These are phyloP conservation scores for Peronospora belbahrii DNA, from an alignment of 352 stramenopile species.

Conservation along the genomic window DNA sequence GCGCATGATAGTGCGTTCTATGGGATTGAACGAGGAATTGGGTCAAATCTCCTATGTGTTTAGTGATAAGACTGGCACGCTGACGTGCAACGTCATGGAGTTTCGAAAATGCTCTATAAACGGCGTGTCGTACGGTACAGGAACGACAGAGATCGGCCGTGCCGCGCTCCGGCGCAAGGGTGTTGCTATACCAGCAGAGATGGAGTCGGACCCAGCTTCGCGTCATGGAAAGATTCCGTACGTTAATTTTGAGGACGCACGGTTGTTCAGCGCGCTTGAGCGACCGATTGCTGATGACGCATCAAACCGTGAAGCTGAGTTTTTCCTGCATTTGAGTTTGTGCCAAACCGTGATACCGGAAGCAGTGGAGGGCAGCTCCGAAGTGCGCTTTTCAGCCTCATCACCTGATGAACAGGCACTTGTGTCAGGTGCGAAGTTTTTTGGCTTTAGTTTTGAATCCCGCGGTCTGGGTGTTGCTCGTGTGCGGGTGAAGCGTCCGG, in stretches of 20 bases:
- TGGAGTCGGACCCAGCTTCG: constrained; percentile 12
- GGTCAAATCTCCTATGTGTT: constrained; percentile 90
- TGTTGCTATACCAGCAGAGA: constrained; percentile 41
- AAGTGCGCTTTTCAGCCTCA: constrained; percentile 65
- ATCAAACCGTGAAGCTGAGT: constrained; percentile 46
- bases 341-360: constrained; percentile 79
- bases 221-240: constrained; percentile 44
- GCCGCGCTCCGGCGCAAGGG: constrained; percentile 60
- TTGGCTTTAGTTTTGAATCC: constrained; percentile 68
- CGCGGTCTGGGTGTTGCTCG: constrained; percentile 53
- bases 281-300: constrained; percentile 18
- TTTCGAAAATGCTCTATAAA: constrained; percentile 94
- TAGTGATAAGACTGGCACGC: constrained; percentile 91
- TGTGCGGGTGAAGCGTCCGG: constrained; percentile 39
- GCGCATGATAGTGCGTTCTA: constrained; percentile 71
- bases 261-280: constrained; percentile 40
- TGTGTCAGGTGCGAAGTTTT: constrained; percentile 79
- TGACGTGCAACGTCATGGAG: constrained; percentile 92
- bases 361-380: constrained; percentile 32
- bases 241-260: constrained; percentile 71
- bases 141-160: constrained; percentile 73
- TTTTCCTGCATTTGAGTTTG: constrained; percentile 80
- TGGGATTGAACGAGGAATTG: constrained; percentile 87
- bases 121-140: constrained; percentile 87
- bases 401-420: constrained; percentile 87